Evolutionary conservation across 192 early-diverging fungal genomes (phyloP), one percentile per base, ranked within the genome.

Genomic region (Gonapodya prolifera): DNA sequence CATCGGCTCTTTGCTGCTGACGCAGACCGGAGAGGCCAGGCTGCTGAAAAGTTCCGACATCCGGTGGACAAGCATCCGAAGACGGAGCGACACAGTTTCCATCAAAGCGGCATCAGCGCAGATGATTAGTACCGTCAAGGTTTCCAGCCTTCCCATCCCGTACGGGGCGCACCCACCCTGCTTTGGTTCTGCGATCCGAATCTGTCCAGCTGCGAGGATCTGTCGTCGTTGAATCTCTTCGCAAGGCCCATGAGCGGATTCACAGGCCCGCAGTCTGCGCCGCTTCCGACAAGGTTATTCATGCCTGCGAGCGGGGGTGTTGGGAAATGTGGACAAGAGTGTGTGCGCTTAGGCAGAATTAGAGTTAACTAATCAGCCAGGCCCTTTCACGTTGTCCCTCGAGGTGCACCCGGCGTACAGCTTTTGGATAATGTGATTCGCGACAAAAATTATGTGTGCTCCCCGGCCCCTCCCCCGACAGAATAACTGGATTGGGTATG

Each of bases 181-280:
- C 32, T 2, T 70, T 18, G 45, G 17, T 29, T 23, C 1, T n/a
- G 17, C 29, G 18, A 34, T 28, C 34, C 2, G 69, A 30, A 82
- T 80, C 81, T 78, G 87, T 89, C 94, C 87, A 93, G 93, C 79
- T 94, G 90, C 1, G 92, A 84, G 1, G 92, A 92, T 35, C 88
- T 85, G 80, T 95, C 93, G 70, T 89, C 85, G 69, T 89, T 81
- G 79, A 95, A 87, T 80, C 91, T 92, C 81, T 96, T 95, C 85
- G 91, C 89, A 76, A 96, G 87, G 1, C 88, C 87, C 35, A 77
- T 81, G 84, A 95, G 87, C 17, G 93, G 87, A 79, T 94, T 96
- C 28, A 73, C 71, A 8, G 71, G 71, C 71, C 71, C 71, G 31
- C 71, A 73, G 71, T 73, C 71, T 18, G 85, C 85, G n/a, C 79